phyloP scores from a whole-genome alignment of 1,139 yeast genomes.

The Kurtzmaniella quercitrusa region DNA sequence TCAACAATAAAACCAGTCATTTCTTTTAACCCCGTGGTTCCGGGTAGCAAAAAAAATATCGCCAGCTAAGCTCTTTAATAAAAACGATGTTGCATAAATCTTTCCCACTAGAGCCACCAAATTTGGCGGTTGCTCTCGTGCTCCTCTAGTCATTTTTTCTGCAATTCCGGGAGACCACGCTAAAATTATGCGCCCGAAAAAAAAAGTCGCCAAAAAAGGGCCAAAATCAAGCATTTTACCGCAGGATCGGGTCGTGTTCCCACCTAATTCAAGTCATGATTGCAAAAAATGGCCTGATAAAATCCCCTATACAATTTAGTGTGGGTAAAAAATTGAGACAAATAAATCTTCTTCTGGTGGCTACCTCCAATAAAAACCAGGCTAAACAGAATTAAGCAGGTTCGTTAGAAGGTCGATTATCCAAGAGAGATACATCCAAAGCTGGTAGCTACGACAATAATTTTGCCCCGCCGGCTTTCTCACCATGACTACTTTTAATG shows the following conservation, averaged over 20 bases:
- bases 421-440: no score
- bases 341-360: neutral
- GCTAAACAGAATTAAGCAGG: no score
- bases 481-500: slow-evolving; percentile 4
- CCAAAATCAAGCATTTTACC: neutral
- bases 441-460: no score
- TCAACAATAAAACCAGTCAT: no score
- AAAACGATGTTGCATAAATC: no score
- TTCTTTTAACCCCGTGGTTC: no score
- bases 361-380: no score
- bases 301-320: neutral
- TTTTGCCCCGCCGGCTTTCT: no score
- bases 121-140: neutral
- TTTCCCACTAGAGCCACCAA: no score
- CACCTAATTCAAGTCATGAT: neutral
- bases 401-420: no score
- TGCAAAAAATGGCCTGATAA: slow-evolving; percentile 1
- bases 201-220: neutral
- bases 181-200: neutral
- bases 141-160: neutral
- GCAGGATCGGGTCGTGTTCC: neutral
- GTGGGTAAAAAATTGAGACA: neutral
- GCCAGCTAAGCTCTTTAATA: no score
- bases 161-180: neutral
- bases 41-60: no score